Evolutionary conservation across 495 filamentous ascomycete genomes (phyloP), one percentile per base, ranked within the genome.

Genomic region (Xylaria bambusicola): DNA sequence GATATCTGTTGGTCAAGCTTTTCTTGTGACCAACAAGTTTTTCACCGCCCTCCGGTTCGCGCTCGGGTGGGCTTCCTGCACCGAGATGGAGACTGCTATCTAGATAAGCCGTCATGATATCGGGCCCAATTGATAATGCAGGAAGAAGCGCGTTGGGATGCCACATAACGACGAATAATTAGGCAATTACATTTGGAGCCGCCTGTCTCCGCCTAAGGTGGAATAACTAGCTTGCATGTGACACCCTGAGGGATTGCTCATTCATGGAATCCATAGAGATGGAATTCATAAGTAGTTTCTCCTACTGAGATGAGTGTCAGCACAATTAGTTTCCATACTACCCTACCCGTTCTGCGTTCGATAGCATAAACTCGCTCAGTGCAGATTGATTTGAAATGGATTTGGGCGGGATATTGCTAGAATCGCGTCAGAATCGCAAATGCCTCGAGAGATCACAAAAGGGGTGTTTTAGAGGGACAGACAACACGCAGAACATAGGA

Each of bases 111-210:
- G 6, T 10, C 50, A 21, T 35, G 33, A 24, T 27, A 44, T 31
- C 38, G 15, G 15, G 27, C 52, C 38, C 38, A 44, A 40, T 44
- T 42, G 52, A 44, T 54, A 54, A 54, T 44, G 52, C 38, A 44
- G 26, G 38, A 33, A 54, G 26, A 42, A 44, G 13, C 6, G 15
- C 3, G 36, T 38, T 9, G 8, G 13, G 13, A 15, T n/a, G n/a
- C n/a, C n/a, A n/a, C n/a, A n/a, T n/a, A n/a, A n/a, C n/a, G n/a
- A n/a, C n/a, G n/a, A 7, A 13, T 15, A 38, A 6, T 13, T 10
- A 38, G 15, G 36, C 36, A 13, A 38, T 3, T 38, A 10, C 29
- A 6, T 38, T 6, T 13, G 3, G 36, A 38, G 36, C 6, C 13
- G 6, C 36, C 20, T n/a, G 42, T 29, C 21, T 27, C 50, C 10